These are phyloP conservation scores for Mycena haematopus DNA, from an alignment of 768 basidiomycete genomes.

Conservation along the genomic window DNA sequence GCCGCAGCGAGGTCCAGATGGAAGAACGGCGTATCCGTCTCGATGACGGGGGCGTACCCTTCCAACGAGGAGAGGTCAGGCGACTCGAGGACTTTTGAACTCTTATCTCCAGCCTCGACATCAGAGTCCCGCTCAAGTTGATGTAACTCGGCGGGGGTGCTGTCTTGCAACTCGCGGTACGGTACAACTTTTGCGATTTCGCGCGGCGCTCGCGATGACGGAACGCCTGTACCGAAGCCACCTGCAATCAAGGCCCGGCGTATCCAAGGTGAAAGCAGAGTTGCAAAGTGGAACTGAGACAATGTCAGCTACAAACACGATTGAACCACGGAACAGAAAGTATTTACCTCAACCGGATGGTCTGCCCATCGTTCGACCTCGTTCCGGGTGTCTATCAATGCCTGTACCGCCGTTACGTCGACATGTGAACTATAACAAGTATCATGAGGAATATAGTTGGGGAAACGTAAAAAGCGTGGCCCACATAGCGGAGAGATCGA, in stretches of 20 bases:
- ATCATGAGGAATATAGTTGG: not conserved
- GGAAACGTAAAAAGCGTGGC: constrained; percentile 32
- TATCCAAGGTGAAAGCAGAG: constrained; percentile 93
- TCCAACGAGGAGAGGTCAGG: constrained; percentile 22
- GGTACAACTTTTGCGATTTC: constrained; percentile 86
- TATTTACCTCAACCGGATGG: constrained; percentile 66
- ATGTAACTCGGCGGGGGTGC: constrained; percentile 34
- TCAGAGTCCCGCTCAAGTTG: constrained; percentile 37
- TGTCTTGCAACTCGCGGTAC: constrained; percentile 51
- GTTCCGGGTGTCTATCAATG: constrained; percentile 85
- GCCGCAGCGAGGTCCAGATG: constrained; percentile 85
- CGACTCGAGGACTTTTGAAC: constrained; percentile 12
- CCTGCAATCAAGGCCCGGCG: constrained; percentile 87
- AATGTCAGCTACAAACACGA: not conserved
- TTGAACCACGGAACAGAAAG: not conserved
- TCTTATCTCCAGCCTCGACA: constrained; percentile 45
- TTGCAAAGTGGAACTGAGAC: constrained; percentile 89
- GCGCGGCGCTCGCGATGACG: constrained; percentile 45
- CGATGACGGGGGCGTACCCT: constrained; percentile 50
- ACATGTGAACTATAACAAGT: constrained; percentile 70
- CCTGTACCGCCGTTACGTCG: constrained; percentile 91
- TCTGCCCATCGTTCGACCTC: constrained; percentile 91
- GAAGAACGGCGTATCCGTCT: constrained; percentile 81
- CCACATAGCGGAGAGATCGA: constrained; percentile 89
- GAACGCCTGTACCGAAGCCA: constrained; percentile 82